Base-by-base conservation (phyloP, 116 monocot genomes). In the Posidonia oceanica region DNA sequence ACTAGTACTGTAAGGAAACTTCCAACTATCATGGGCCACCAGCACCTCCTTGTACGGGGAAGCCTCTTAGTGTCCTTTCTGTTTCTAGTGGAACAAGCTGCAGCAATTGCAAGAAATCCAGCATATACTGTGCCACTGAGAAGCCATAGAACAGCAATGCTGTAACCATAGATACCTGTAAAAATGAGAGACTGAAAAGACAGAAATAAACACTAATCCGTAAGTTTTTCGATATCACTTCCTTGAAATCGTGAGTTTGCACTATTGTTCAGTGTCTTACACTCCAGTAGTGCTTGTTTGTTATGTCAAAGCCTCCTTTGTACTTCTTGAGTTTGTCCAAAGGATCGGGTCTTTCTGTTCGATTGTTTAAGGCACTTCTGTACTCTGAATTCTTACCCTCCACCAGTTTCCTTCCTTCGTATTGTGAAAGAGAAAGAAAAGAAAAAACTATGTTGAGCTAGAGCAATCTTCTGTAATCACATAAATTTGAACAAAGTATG, bases 241-340 rank as follows among this genome's bases (percentile, higher is more conserved):
- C 48, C 48, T 44, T 48, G 7, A 41, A 20, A 61, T 14, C n/a
- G 23, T 20, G 20, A 61, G 20, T 71, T 61, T 23, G 36, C 44
- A 8, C 14, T 15, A 38, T 60, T 16, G 38, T 52, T 11, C 12
- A 12, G 12, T 40, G 18, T 40, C 90, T 83, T 87, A 92, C 97
- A 89, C 89, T 92, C 97, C 89, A 97, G 69, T 97, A 97, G 70
- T 97, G 89, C 76, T 87, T 89, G 80, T 92, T 79, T 54, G 89
- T 92, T 62, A 97, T 83, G 75, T 97, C 84, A 63, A 80, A 92
- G 17, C 97, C 97, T 40, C 89, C 97, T 80, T 60, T 85, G 62
- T 97, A 97, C 75, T 85, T 92, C 71, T 70, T 80, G 51, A 97
- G 79, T 36, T 72, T 64, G 63, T 87, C 77, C 66, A 92, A 73